phyloP scores from a whole-genome alignment of 176 grass and related monocot species.

The Raddia guianensis region DNA sequence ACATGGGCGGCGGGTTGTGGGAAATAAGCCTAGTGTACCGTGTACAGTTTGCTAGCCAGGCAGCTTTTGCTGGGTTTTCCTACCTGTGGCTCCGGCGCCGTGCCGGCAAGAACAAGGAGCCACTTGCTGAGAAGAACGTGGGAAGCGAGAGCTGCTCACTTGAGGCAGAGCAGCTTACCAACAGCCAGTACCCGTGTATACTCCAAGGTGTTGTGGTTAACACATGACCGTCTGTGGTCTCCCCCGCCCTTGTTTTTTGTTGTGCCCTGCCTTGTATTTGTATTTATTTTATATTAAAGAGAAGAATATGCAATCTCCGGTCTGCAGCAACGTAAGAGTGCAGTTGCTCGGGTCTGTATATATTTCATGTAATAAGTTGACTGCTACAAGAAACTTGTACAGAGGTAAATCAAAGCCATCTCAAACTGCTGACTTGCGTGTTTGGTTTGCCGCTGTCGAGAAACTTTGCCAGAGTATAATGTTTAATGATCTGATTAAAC shows the following conservation, averaged over 20 bases:
- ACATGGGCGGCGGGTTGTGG: constrained; percentile 54
- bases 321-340: constrained; percentile 56
- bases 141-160: constrained; percentile 65
- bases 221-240: constrained; percentile 38
- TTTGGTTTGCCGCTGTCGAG: no score
- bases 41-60: constrained; percentile 65
- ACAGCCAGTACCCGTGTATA: constrained; percentile 42
- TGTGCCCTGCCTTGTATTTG: not conserved
- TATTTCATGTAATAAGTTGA: constrained; percentile 64
- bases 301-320: constrained; percentile 33
- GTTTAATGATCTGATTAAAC: no score
- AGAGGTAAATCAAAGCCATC: constrained; percentile 38
- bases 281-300: constrained; percentile 39
- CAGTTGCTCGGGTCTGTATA: constrained; percentile 58
- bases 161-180: constrained; percentile 59
- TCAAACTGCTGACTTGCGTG: constrained; percentile 15
- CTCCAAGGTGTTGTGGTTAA: constrained; percentile 70
- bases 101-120: constrained; percentile 34
- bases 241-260: constrained; percentile 16
- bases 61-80: constrained; percentile 66
- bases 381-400: constrained; percentile 41
- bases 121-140: constrained; percentile 40
- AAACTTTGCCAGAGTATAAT: no score
- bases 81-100: constrained; percentile 69
- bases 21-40: constrained; percentile 81